phyloP scores from a whole-genome alignment of 306 rosid genomes.

The Argentina anserina region DNA sequence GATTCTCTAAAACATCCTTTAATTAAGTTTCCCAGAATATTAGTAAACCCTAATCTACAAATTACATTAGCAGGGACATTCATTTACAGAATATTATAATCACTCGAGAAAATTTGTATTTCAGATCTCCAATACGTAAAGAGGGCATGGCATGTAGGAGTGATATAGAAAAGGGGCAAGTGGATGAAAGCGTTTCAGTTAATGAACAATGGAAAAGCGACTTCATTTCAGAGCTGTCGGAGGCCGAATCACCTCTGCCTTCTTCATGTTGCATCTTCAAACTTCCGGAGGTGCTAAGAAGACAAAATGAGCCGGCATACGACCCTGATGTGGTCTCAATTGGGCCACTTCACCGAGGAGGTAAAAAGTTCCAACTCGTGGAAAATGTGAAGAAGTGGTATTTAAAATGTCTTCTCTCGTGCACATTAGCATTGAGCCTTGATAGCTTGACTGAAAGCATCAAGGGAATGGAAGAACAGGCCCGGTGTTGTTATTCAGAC shows the following conservation, averaged over 20 bases:
- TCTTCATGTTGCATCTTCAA: background rate
- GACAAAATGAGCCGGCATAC: background rate
- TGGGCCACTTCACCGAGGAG: background rate
- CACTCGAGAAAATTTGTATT: background rate
- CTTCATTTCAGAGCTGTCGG: background rate
- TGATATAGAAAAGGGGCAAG: background rate
- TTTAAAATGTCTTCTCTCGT: background rate
- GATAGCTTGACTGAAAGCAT: background rate
- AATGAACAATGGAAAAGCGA: background rate
- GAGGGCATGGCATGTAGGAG: background rate
- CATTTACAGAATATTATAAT: too few relatives aligned
- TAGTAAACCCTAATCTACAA: too few relatives aligned
- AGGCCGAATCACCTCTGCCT: background rate
- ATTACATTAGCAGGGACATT: too few relatives aligned
- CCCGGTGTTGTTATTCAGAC: background rate
- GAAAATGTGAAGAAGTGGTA: background rate
- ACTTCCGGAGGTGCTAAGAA: background rate
- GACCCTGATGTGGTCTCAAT: background rate
- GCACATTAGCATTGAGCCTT: background rate
- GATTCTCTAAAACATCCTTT: too few relatives aligned
- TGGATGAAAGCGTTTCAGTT: background rate
- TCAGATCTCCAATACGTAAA: too few relatives aligned
- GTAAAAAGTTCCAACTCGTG: background rate
- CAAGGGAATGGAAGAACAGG: background rate
- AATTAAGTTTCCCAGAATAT: too few relatives aligned